Evolutionary conservation across 2,329 filamentous ascomycete genomes (phyloP).

Genomic region (Fusarium austroafricanum): DNA sequence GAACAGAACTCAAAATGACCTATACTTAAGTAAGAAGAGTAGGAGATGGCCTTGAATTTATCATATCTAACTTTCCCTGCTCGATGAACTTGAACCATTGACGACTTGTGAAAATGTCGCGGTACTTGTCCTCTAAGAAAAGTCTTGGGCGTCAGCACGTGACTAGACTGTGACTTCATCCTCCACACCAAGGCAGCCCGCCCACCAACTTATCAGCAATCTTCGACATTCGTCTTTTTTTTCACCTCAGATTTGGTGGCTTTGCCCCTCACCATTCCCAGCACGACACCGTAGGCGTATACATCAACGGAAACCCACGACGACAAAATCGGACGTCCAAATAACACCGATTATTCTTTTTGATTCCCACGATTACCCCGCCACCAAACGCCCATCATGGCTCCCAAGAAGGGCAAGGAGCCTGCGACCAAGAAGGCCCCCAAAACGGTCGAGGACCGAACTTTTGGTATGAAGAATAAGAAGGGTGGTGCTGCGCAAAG

Average conservation of each 20-base stretch:
- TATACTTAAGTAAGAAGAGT: not conserved
- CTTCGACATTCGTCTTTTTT: slow-evolving; percentile 42
- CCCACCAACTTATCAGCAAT: slow-evolving; percentile 47
- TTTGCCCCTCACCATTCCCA: slow-evolving; percentile 26
- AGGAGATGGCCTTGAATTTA: not conserved
- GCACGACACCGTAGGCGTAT: slow-evolving; percentile 17
- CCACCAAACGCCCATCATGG: slow-evolving; percentile 67
- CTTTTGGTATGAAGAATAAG: slow-evolving; percentile 99
- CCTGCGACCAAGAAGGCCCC: slow-evolving; percentile 66
- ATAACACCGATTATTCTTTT: slow-evolving; percentile 17
- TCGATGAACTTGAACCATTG: too few relatives aligned
- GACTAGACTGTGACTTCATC: slow-evolving; percentile 47
- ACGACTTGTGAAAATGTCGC: too few relatives aligned
- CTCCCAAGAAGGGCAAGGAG: slow-evolving; percentile 75
- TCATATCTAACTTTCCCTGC: too few relatives aligned
- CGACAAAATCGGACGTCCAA: slow-evolving; percentile 10
- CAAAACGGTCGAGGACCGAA: slow-evolving; percentile 89
- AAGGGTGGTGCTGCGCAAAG: slow-evolving; percentile 92
- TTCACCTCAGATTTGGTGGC: slow-evolving; percentile 26
- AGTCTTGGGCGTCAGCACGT: slow-evolving; percentile 42
- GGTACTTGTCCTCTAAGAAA: slow-evolving; percentile 22
- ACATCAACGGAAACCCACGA: slow-evolving; percentile 1
- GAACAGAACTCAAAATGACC: too few relatives aligned
- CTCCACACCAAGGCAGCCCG: slow-evolving; percentile 43
- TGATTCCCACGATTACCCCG: slow-evolving; percentile 43